These are phyloP conservation scores for Aurifilum marmelostoma DNA, from an alignment of 2,329 filamentous ascomycete genomes.

Conservation along the genomic window DNA sequence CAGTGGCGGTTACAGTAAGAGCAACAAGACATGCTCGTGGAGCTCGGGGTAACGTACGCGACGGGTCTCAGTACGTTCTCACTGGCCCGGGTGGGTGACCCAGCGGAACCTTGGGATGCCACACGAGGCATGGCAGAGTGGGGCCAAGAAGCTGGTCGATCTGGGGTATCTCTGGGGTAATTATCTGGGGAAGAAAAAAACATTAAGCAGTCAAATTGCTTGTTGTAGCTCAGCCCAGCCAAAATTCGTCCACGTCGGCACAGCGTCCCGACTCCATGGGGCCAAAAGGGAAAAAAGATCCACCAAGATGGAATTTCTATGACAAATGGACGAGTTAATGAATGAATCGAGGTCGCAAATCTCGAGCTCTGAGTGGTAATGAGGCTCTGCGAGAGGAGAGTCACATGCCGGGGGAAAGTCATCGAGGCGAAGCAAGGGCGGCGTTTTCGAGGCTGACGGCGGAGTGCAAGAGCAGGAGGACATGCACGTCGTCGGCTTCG, in stretches of 20 bases:
- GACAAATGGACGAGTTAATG: conserved; percentile 5
- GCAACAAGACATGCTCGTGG: background rate
- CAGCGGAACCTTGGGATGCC: conserved; percentile 3
- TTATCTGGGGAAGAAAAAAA: background rate
- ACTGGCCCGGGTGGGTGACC: background rate
- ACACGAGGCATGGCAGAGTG: conserved; percentile 14
- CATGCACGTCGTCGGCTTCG: conserved; percentile 9
- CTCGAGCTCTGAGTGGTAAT: background rate
- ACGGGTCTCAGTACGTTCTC: conserved; percentile 23
- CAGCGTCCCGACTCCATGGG: conserved; percentile 13
- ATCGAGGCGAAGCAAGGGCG: background rate
- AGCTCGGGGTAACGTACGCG: conserved; percentile 22
- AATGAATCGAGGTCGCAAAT: background rate
- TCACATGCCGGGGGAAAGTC: background rate
- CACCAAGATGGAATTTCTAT: background rate
- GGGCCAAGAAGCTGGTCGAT: background rate
- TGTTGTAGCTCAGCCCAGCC: background rate
- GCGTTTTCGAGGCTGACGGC: background rate
- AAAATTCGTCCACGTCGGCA: background rate
- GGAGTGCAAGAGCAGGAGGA: background rate
- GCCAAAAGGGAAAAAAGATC: background rate
- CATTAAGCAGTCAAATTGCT: background rate
- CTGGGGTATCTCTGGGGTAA: too few species aligned
- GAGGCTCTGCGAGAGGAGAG: conserved; percentile 13
- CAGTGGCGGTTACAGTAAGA: too few species aligned